Conservation (phyloP, 257 asterid species). For the Solanum arcanum region DNA sequence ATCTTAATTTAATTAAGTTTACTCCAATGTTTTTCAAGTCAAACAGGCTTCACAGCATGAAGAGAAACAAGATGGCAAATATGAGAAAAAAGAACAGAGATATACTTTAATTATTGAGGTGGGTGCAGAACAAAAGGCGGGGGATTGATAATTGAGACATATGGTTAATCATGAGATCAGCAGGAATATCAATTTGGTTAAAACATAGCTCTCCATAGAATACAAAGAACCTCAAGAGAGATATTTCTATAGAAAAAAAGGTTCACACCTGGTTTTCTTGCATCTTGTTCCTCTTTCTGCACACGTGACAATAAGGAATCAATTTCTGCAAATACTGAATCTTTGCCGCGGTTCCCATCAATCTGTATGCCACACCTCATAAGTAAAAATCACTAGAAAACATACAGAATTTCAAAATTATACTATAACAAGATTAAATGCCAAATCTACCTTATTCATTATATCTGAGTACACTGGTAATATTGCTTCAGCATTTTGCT, state of each 20-base stretch:
- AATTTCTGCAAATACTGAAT: constrained; percentile 56
- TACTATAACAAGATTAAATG: not conserved
- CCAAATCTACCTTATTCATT: constrained; percentile 42
- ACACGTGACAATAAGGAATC: constrained; percentile 37
- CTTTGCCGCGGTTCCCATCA: constrained; percentile 75
- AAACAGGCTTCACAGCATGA: not conserved
- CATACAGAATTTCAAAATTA: not conserved
- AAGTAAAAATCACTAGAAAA: not conserved
- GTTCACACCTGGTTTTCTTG: constrained; percentile 25
- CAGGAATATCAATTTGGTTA: not conserved
- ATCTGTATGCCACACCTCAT: constrained; percentile 31
- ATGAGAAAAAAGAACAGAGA: not conserved
- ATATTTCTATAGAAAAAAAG: not conserved
- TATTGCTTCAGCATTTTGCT: constrained; percentile 63
- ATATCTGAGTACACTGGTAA: constrained; percentile 45
- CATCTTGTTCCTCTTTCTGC: constrained; percentile 39
- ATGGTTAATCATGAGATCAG: not conserved
- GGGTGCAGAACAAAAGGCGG: not conserved
- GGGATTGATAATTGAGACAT: not conserved
- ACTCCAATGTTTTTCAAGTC: not conserved
- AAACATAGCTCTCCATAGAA: not conserved
- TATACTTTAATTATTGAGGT: not conserved
- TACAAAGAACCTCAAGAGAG: not conserved
- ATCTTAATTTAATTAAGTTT: not conserved
- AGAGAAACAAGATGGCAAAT: not conserved